Percentiles rank a stretch among this genome's conserved stretches.
Conservation (phyloP, 768 basidiomycete species). For the Lactifluus volemus region DNA sequence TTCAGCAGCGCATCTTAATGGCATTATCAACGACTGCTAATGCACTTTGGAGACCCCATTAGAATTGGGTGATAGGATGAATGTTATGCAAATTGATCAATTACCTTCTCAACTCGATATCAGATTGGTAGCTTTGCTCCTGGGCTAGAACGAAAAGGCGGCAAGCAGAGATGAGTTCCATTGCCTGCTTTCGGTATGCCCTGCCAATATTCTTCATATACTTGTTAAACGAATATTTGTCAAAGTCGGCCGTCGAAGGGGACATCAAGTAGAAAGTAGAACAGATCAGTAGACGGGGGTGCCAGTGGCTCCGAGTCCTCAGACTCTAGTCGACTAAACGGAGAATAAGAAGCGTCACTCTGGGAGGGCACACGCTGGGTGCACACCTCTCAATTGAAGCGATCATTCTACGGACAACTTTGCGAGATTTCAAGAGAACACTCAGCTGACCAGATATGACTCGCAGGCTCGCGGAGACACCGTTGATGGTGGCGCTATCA, state of each 20-base stretch:
- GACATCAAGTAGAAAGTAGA: neutral
- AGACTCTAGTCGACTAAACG: neutral
- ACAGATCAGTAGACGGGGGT: neutral
- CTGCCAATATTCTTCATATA: neutral
- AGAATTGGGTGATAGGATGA: neutral
- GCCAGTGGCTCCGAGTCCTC: neutral
- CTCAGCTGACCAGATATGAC: neutral
- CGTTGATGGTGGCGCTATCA: too few species aligned
- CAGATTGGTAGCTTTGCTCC: neutral
- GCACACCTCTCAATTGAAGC: neutral
- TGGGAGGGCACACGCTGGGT: neutral
- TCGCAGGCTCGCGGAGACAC: too few species aligned
- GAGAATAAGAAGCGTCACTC: neutral
- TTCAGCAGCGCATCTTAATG: neutral
- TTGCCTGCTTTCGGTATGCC: too few species aligned
- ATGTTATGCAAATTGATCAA: too few species aligned
- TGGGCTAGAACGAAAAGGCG: neutral
- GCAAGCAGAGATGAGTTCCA: neutral
- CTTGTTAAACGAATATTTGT: neutral
- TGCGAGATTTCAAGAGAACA: neutral
- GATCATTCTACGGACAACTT: neutral
- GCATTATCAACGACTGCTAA: neutral
- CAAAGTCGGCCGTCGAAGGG: neutral
- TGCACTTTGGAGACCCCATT: neutral
- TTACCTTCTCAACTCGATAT: neutral